These are phyloP conservation scores for Penicillium antarcticum DNA, from an alignment of 495 filamentous ascomycete genomes.

Conservation along the genomic window DNA sequence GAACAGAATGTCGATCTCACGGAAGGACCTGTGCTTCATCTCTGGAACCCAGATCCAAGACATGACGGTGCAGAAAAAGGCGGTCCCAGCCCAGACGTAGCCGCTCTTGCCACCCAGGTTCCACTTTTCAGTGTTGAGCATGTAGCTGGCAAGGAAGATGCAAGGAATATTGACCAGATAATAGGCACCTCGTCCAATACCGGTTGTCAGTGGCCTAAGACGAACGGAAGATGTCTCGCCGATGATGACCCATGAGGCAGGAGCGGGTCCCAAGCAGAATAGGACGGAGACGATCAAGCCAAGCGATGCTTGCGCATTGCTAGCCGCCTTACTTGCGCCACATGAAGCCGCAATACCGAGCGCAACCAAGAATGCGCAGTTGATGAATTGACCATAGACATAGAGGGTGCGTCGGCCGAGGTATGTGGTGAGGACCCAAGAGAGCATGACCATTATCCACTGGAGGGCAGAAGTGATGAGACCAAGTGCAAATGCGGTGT, in stretches of 20 bases:
- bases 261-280: slow-evolving; percentile 50
- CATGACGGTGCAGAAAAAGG: slow-evolving; percentile 51
- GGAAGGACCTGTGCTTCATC: slow-evolving; percentile 50
- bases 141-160: slow-evolving; percentile 49
- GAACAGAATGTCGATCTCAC: slow-evolving; percentile 53
- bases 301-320: slow-evolving; percentile 48
- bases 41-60: slow-evolving; percentile 58
- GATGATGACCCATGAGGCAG: slow-evolving; percentile 56
- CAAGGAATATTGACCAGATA: slow-evolving; percentile 52
- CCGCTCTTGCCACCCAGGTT: slow-evolving; percentile 52
- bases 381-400: slow-evolving; percentile 39
- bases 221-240: slow-evolving; percentile 57
- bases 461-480: slow-evolving; percentile 51
- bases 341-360: slow-evolving; percentile 49
- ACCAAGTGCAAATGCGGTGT: slow-evolving; percentile 41
- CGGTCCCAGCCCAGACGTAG: slow-evolving; percentile 47
- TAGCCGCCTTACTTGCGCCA: slow-evolving; percentile 26
- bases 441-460: slow-evolving; percentile 50
- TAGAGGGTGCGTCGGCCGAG: slow-evolving; percentile 47
- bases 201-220: slow-evolving; percentile 54
- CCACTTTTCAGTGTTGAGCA: slow-evolving; percentile 45
- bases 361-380: slow-evolving; percentile 31
- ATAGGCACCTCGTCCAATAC: slow-evolving; percentile 50
- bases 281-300: slow-evolving; percentile 55
- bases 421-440: slow-evolving; percentile 47